Base-by-base conservation (phyloP, 2,329 filamentous ascomycete genomes). In the Colletotrichum spaethianum region DNA sequence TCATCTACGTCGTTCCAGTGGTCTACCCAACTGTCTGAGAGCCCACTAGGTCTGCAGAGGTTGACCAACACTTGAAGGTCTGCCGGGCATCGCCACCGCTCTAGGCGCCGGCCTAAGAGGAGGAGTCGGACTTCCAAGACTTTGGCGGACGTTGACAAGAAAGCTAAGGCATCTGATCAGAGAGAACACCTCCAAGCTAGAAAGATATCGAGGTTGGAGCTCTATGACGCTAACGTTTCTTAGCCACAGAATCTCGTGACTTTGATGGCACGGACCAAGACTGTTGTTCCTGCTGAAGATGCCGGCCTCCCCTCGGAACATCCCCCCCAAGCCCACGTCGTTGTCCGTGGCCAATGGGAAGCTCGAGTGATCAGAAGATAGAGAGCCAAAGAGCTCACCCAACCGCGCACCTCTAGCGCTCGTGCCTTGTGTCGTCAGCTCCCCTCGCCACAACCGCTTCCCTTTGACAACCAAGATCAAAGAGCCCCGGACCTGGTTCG, bases 391-490 rank as follows among this genome's bases (percentile, higher is more conserved):
- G 60, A 63, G 67, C 5, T 55, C 16, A n/a, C 26, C 60, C 73
- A 69, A 56, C 48, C 59, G 48, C 44, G 81, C 81, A 81, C 75
- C 78, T n/a, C 31, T n/a, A 42, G 23, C 26, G 11, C 42, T 20
- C 55, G 48, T 23, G 40, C 67, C 72, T 5, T 4, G 44, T 79
- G 31, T 73, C 70, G 67, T 73, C 61, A 74, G 74, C 75, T 79
- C 60, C 73, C 69, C 16, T 72, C 80, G 18, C 67, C 64, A 73
- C 60, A 66, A 12, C 14, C 46, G 56, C 42, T 56, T 60, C 59
- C 53, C 60, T 65, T 53, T 66, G 60, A 50, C 60, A 72, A 72
- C 46, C 44, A 28, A 52, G 44, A 28, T 36, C 26, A 53, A 31
- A 44, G 48, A 50, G 60, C 60, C 62, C 31, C 40, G 16, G 57